Conservation (phyloP, 768 basidiomycete genomes). For the Pisolithus microcarpus region DNA sequence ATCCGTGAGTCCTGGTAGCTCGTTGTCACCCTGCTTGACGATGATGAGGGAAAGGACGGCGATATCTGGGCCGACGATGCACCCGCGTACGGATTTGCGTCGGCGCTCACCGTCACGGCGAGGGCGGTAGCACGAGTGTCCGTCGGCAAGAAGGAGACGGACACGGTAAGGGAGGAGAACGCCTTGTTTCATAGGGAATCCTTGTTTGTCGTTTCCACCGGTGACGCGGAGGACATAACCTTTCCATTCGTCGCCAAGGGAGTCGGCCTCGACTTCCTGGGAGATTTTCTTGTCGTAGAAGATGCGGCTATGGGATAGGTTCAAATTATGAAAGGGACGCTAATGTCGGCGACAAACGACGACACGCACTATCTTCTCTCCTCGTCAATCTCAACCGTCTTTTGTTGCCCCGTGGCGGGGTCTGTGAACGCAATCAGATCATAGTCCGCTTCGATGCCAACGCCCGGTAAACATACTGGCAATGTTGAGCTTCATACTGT, state of each 20-base stretch:
- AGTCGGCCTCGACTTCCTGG: conserved; percentile 88
- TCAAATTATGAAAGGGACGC: not conserved
- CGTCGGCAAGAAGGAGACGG: conserved; percentile 86
- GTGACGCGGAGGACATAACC: conserved; percentile 97
- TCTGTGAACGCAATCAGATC: conserved; percentile 38
- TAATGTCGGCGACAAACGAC: not conserved
- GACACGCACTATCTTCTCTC: conserved; percentile 70
- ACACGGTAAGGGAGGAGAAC: conserved; percentile 93
- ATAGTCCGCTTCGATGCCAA: not conserved
- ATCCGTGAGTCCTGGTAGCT: conserved; percentile 90
- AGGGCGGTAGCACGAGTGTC: conserved; percentile 95
- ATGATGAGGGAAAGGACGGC: conserved; percentile 90
- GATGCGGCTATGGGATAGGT: conserved; percentile 54
- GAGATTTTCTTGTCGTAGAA: conserved; percentile 97
- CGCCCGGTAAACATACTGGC: conserved; percentile 50
- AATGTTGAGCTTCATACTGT: conserved; percentile 95
- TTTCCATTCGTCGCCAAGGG: conserved; percentile 92
- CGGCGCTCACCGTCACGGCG: conserved; percentile 93
- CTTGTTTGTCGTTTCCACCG: conserved; percentile 97
- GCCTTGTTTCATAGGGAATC: conserved; percentile 99
- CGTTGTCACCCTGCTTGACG: conserved; percentile 90
- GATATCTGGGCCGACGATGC: conserved; percentile 96
- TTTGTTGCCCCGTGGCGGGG: conserved; percentile 97
- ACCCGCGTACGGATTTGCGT: conserved; percentile 98
- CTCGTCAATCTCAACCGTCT: conserved; percentile 90